phyloP scores from a whole-genome alignment of 1,284 basidiomycete genomes.

The Schizopora paradoxa region DNA sequence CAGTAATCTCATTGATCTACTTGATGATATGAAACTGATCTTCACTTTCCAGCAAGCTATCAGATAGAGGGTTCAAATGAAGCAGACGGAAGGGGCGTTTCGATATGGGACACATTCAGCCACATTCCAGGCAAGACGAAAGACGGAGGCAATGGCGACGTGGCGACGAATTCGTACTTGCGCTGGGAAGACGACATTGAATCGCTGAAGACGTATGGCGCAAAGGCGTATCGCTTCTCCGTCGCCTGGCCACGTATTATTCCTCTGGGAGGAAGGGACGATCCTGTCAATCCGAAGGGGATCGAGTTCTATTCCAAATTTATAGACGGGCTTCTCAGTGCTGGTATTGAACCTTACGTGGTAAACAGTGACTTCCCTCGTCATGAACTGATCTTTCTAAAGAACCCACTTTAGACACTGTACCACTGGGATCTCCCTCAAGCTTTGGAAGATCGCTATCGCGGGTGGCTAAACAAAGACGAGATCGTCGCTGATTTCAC shows the following conservation, averaged over 20 bases:
- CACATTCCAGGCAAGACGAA: slow-evolving; percentile 57
- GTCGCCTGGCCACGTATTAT: slow-evolving; percentile 72
- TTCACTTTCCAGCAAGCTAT: slow-evolving; percentile 41
- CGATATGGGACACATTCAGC: slow-evolving; percentile 72
- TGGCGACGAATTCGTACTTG: slow-evolving; percentile 65
- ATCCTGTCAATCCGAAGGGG: slow-evolving; percentile 62
- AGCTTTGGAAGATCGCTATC: slow-evolving; percentile 62
- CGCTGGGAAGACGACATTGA: slow-evolving; percentile 65
- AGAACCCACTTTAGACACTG: slow-evolving; percentile 43
- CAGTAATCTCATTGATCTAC: slow-evolving; percentile 19
- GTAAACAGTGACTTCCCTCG: slow-evolving; percentile 35
- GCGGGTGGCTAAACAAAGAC: slow-evolving; percentile 64
- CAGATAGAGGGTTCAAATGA: slow-evolving; percentile 64
- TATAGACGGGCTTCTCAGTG: slow-evolving; percentile 56
- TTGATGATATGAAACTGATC: slow-evolving; percentile 16
- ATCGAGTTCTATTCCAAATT: slow-evolving; percentile 61
- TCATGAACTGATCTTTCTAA: neutral
- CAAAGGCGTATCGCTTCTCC: slow-evolving; percentile 60
- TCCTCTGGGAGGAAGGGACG: slow-evolving; percentile 59
- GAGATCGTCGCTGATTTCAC: slow-evolving; percentile 58
- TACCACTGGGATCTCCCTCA: slow-evolving; percentile 79
- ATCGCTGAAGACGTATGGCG: slow-evolving; percentile 53
- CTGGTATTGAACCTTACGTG: slow-evolving; percentile 63
- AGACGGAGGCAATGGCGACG: slow-evolving; percentile 61
- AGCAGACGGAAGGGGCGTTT: slow-evolving; percentile 52